phyloP scores from a whole-genome alignment of 768 basidiomycete genomes.

The Baorangia bicolor region DNA sequence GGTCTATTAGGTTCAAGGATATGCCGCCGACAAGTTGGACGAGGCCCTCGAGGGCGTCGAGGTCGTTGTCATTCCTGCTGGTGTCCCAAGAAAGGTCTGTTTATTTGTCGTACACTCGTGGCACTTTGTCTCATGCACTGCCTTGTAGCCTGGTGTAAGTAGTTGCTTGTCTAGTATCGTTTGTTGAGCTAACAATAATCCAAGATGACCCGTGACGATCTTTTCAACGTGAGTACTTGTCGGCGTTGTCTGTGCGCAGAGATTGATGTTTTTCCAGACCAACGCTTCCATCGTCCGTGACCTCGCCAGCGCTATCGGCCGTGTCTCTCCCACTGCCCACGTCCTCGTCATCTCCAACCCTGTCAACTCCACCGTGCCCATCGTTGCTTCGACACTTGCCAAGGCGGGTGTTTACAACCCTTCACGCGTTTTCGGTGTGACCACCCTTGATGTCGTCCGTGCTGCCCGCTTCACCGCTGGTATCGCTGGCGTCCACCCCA shows the following conservation, averaged over 20 bases:
- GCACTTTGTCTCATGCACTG: constrained; percentile 26
- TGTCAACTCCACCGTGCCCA: constrained; percentile 97
- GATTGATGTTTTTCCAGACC: constrained; percentile 49
- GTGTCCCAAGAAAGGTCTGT: constrained; percentile 94
- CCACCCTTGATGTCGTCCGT: constrained; percentile 97
- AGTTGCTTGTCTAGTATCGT: not conserved
- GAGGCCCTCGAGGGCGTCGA: constrained; percentile 85
- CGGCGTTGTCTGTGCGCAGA: not conserved
- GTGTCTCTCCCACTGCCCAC: constrained; percentile 87
- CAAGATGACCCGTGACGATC: constrained; percentile 95
- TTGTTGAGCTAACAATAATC: constrained; percentile 25
- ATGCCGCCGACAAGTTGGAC: constrained; percentile 83
- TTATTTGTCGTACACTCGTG: not conserved
- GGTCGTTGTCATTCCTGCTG: constrained; percentile 97
- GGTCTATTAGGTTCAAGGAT: constrained; percentile 69
- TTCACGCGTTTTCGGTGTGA: constrained; percentile 88
- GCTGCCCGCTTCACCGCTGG: constrained; percentile 86
- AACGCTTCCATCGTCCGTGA: constrained; percentile 98
- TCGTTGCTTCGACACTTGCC: constrained; percentile 88
- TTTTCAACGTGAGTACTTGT: constrained; percentile 75
- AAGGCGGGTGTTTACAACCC: constrained; percentile 94
- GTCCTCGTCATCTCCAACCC: constrained; percentile 98
- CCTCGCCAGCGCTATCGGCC: constrained; percentile 85
- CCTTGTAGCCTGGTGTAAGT: constrained; percentile 78
- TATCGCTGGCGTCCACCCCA: constrained; percentile 62